phyloP scores from a whole-genome alignment of 1,139 yeast species.

The Debaryomycetaceae sp. region DNA sequence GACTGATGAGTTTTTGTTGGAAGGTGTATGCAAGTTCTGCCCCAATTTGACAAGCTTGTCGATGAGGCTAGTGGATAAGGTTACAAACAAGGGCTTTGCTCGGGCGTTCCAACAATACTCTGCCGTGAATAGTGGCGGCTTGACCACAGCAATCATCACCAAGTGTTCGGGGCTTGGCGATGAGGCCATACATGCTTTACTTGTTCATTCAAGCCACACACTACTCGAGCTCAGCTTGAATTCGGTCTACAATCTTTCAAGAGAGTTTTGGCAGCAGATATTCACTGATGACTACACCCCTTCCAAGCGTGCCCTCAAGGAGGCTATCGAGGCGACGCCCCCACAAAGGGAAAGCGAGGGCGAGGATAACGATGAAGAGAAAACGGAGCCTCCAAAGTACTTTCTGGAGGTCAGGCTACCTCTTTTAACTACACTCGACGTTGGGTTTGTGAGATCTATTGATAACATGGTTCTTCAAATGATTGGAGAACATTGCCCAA shows the following conservation, averaged over 20 bases:
- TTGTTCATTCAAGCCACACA: slow-evolving; percentile 62
- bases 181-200: slow-evolving; percentile 52
- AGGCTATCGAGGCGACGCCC: slow-evolving; percentile 6
- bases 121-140: slow-evolving; percentile 51
- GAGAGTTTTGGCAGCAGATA: slow-evolving; percentile 40
- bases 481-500: slow-evolving; percentile 54
- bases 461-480: slow-evolving; percentile 59
- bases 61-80: slow-evolving; percentile 48
- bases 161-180: slow-evolving; percentile 68
- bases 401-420: slow-evolving; percentile 34
- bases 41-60: slow-evolving; percentile 51
- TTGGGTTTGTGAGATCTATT: slow-evolving; percentile 72
- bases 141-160: slow-evolving; percentile 56
- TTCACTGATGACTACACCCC: slow-evolving; percentile 37
- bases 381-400: slow-evolving; percentile 10
- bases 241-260: slow-evolving; percentile 59
- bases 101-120: slow-evolving; percentile 47
- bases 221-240: slow-evolving; percentile 68
- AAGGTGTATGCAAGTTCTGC: slow-evolving; percentile 60
- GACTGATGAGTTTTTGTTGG: slow-evolving; percentile 58
- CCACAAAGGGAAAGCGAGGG: slow-evolving; percentile 11
- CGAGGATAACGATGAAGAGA: slow-evolving; percentile 10
- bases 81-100: slow-evolving; percentile 63
- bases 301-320: slow-evolving; percentile 25
- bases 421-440: slow-evolving; percentile 58